Percentiles rank a stretch among this genome's conserved stretches.
Evolutionary conservation across 768 basidiomycete species (phyloP).

Genomic region (Pholiota conissans): DNA sequence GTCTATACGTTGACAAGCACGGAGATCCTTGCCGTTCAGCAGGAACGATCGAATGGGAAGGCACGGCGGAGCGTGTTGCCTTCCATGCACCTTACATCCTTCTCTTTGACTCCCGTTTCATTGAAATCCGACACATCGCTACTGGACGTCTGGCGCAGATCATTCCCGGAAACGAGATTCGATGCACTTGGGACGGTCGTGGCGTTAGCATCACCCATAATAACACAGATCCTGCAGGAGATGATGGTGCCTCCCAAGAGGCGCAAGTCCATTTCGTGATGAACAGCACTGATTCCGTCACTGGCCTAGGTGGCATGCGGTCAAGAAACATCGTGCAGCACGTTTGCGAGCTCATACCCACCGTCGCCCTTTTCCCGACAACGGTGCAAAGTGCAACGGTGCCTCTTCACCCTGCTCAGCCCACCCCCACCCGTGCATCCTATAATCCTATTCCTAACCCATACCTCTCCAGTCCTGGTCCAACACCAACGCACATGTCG

Average conservation of each 20-base stretch:
- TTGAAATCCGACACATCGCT: conserved; percentile 85
- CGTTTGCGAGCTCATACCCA: conserved; percentile 79
- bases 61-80: conserved; percentile 84
- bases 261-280: conserved; percentile 86
- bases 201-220: conserved; percentile 46
- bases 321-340: conserved; percentile 63
- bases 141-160: conserved; percentile 82
- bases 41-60: conserved; percentile 92
- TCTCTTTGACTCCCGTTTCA: conserved; percentile 86
- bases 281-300: conserved; percentile 53
- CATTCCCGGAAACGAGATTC: conserved; percentile 77
- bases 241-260: conserved; percentile 70
- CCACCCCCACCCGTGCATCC: background rate
- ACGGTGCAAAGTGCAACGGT: conserved; percentile 14
- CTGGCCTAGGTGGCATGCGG: conserved; percentile 33
- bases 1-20: conserved; percentile 88
- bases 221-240: conserved; percentile 45
- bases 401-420: conserved; percentile 1
- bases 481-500: conserved; percentile 8
- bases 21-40: conserved; percentile 78
- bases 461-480: background rate
- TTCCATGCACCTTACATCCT: conserved; percentile 88
- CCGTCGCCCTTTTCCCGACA: conserved; percentile 58
- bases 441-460: no score
- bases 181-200: conserved; percentile 90